A percentile compares a stretch with the other conserved stretches of the same genome.
Evolutionary conservation across 768 basidiomycete genomes (phyloP).

Genomic region (Porpolomopsis calyptriformis): DNA sequence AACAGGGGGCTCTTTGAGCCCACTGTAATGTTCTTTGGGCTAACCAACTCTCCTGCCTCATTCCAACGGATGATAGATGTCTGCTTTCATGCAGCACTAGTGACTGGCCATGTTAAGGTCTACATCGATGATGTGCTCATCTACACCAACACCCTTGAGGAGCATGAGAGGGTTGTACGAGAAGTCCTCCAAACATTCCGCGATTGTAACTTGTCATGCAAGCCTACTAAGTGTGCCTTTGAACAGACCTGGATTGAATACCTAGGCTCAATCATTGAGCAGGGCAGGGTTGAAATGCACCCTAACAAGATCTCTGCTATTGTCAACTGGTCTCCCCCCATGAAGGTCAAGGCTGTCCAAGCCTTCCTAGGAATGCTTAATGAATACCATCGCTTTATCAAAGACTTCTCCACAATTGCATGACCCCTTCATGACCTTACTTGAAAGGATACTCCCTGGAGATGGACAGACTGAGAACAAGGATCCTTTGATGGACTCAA

Average conservation of each 20-base stretch:
- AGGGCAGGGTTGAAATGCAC: not conserved
- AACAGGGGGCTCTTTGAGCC: slow-evolving; percentile 3
- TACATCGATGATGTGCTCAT: not conserved
- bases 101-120: not conserved
- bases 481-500: not conserved
- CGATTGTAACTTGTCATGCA: not conserved
- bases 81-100: not conserved
- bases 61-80: slow-evolving; percentile 9
- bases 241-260: not conserved
- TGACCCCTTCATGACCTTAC: not conserved
- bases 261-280: not conserved
- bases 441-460: not conserved
- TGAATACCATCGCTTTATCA: not conserved
- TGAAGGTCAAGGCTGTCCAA: not conserved
- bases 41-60: slow-evolving; percentile 17
- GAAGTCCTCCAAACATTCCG: not conserved
- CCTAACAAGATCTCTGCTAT: not conserved
- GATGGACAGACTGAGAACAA: not conserved
- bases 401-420: not conserved
- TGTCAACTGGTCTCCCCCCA: not conserved
- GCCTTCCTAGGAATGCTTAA: not conserved
- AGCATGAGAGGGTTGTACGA: not conserved
- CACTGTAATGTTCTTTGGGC: slow-evolving; percentile 11
- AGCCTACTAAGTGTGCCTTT: not conserved
- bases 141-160: not conserved